Base-by-base conservation (phyloP, 495 filamentous ascomycete species). In the Aspergillus panamensis region DNA sequence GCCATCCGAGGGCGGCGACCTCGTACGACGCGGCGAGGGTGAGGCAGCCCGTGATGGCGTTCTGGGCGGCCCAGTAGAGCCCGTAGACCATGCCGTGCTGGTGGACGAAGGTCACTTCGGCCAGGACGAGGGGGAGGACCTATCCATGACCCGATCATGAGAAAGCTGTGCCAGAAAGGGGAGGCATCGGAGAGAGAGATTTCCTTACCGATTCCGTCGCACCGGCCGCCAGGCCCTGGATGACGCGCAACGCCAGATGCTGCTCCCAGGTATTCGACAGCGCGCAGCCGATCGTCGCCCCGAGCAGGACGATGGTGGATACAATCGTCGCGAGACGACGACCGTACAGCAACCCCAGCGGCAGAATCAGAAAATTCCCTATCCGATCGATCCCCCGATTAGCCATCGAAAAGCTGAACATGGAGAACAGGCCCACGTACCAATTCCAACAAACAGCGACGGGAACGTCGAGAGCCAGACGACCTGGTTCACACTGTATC, bases 351-450 rank as follows among this genome's bases (percentile, higher is more conserved):
- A 73, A 35, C 16, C 61, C 70, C 42, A 73, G 53, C 7, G 70
- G 70, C 8, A 73, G 68, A 43, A 73, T 66, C 14, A 73, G 13
- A 39, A 66, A 70, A 48, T 73, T 73, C 13, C 70, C 70, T 73
- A 19, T 8, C 1, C 40, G 25, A 48, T 16, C n/a, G n/a, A n/a
- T n/a, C 39, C 16, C 1, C 3, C 45, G 16, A 47, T 57, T 32
- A 59, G 39, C 30, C 25, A 5, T 25, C 25, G 5, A 25, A 25
- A 25, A 25, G 25, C 25, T n/a, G n/a, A n/a, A n/a, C n/a, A n/a
- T n/a, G n/a, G 12, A 6, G 8, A 14, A 1, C n/a, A 25, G 16
- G 10, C 44, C 6, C 3, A 43, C 66, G 37, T 54, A 72, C 69
- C 67, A 14, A 72, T 57, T 43, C 69, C 69, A 9, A 70, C 69